Conservation (phyloP, 1,139 yeast species). For the Saccharomycopsis crataegensis region DNA sequence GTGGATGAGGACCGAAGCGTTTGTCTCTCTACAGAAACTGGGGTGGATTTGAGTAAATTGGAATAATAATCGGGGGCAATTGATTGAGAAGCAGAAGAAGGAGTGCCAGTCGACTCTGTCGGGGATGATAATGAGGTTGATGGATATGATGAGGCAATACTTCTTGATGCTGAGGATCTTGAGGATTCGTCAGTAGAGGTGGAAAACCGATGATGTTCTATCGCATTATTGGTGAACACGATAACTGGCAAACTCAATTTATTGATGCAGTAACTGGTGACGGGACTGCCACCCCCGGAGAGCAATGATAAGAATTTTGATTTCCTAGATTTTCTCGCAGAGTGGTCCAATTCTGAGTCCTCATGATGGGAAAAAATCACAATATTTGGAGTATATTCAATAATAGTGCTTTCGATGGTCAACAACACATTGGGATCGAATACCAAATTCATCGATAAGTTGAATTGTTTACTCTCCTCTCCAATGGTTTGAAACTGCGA, state of each 20-base stretch:
- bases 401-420: conserved; percentile 9
- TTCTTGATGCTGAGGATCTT: background rate
- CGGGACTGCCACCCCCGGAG: background rate
- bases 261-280: conserved; percentile 13
- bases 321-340: background rate
- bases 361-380: conserved; percentile 12
- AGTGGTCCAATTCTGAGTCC: background rate
- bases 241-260: conserved; percentile 16
- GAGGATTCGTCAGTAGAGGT: background rate
- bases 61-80: background rate
- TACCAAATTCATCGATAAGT: conserved; percentile 11
- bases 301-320: conserved; percentile 2
- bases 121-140: no score
- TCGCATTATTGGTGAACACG: conserved; percentile 5
- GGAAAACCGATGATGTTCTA: background rate
- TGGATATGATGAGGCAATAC: no score
- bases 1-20: no score
- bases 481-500: background rate
- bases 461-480: background rate
- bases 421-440: conserved; percentile 15
- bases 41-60: conserved; percentile 2
- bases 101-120: no score
- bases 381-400: conserved; percentile 13
- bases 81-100: background rate
- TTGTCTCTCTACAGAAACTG: background rate